Evolutionary conservation across 164 flowering plant genomes (phyloP), one percentile per base, ranked within the genome.

Genomic region (Nymphaea colorata): DNA sequence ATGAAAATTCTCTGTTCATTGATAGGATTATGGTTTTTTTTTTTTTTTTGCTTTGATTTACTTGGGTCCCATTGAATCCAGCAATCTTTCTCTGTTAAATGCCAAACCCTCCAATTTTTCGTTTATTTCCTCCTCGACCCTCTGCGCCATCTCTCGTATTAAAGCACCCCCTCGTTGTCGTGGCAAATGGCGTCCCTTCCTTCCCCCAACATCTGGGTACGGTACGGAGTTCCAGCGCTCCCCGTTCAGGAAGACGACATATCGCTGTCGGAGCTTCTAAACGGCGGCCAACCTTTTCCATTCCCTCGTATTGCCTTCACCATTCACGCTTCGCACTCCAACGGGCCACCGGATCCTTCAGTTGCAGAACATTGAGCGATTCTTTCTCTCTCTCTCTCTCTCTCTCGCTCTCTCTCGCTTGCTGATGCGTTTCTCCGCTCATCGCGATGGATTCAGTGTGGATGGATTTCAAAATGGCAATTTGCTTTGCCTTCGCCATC

Each of bases 401-500:
- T 3, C 15, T 25, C 47, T 16, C 64, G 11, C 55, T 41, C 67
- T n/a, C 59, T 68, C 63, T 67, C 64, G 3, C 44, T 44, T 7
- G 4, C 18, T 44, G 47, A 42, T 45, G 61, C 57, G 8, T 12
- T 53, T 11, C 44, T 44, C 44, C 11, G 7, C 42, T 43, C 17
- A 14, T 41, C n/a, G 66, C 15, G 10, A n/a, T 4, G 59, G 43
- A 25, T 51, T 42, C 55, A 7, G 16, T 44, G 47, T 65, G 6
- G 14, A 6, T 51, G 47, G 17, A 88, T 73, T 69, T 86, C 73
- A 7, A 73, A 55, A 36, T 82, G 25, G 82, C 91, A 0, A 41
- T 88, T 45, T 74, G 61, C 78, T 91, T 87, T 74, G 83, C 87
- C 4, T 47, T 86, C 42, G 72, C 69, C 25, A 86, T 88, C 71